Percentiles rank a stretch among this genome's conserved stretches.
These are phyloP conservation scores for Penicillium sp. DNA, from an alignment of 2,329 filamentous ascomycete species.

Conservation along the genomic window DNA sequence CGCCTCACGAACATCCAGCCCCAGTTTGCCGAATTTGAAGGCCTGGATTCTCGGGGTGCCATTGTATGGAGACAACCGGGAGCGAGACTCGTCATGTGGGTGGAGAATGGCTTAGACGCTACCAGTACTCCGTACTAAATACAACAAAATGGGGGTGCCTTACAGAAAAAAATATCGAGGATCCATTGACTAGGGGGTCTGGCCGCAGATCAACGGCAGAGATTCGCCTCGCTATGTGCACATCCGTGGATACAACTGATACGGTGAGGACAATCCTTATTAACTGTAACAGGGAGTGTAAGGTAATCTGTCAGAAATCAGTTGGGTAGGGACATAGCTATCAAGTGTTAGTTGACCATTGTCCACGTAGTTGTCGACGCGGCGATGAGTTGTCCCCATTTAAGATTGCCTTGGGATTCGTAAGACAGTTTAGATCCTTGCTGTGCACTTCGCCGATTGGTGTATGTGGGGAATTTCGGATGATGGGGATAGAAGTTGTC, in stretches of 20 bases:
- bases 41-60: slow-evolving; percentile 4
- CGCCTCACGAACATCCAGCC: neutral
- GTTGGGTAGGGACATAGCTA: neutral
- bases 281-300: neutral
- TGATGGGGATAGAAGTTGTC: slow-evolving; percentile 6
- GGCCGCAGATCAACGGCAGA: neutral
- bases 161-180: slow-evolving; percentile 7
- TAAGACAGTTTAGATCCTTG: slow-evolving; percentile 12
- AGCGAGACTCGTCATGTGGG: slow-evolving; percentile 8
- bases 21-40: neutral
- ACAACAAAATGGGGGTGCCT: slow-evolving; percentile 4
- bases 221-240: neutral
- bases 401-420: slow-evolving; percentile 12
- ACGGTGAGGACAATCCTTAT: slow-evolving; percentile 2
- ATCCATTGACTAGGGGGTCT: slow-evolving; percentile 5
- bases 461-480: slow-evolving; percentile 17
- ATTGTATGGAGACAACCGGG: slow-evolving; percentile 3
- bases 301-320: neutral
- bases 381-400: slow-evolving; percentile 4
- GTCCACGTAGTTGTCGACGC: neutral
- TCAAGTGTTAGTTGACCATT: neutral
- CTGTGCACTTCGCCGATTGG: slow-evolving; percentile 18
- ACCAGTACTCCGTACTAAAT: neutral
- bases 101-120: slow-evolving; percentile 2
- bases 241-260: slow-evolving; percentile 9